phyloP scores from a whole-genome alignment of 495 filamentous ascomycete species.

The Xylaria curta region DNA sequence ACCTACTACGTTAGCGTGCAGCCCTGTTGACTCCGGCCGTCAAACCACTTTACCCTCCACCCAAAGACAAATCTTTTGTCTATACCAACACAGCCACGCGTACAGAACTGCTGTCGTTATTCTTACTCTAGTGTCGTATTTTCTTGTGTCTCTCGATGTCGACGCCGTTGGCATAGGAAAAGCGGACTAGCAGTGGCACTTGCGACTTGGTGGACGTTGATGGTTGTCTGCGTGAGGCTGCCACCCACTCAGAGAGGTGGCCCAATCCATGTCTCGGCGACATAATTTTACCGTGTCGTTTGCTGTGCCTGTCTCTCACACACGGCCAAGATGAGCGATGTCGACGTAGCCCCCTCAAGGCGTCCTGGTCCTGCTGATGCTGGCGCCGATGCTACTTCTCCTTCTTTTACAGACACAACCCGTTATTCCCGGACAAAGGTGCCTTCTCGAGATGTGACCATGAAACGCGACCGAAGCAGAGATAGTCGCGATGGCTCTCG shows the following conservation, averaged over 20 bases:
- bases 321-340: conserved; percentile 39
- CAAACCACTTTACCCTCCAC: conserved; percentile 16
- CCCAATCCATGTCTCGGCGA: conserved; percentile 41
- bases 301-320: conserved; percentile 25
- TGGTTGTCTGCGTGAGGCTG: conserved; percentile 38
- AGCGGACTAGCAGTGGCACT: not conserved
- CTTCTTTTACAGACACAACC: conserved; percentile 29
- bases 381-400: conserved; percentile 29
- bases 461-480: conserved; percentile 38
- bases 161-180: conserved; percentile 1
- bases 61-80: conserved; percentile 1
- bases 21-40: conserved; percentile 7
- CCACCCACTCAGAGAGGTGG: conserved; percentile 37
- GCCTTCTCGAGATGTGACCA: conserved; percentile 36
- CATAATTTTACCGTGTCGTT: conserved; percentile 39
- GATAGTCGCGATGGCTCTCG: conserved; percentile 37
- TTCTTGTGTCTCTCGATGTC: not conserved
- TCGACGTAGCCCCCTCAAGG: conserved; percentile 36
- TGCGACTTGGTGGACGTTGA: conserved; percentile 1
- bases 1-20: conserved; percentile 7
- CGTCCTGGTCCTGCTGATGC: conserved; percentile 34
- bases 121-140: not conserved
- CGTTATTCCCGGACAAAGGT: conserved; percentile 32
- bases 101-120: not conserved
- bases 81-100: not conserved